phyloP scores from a whole-genome alignment of 2,329 filamentous ascomycete species.

The Plenodomus tracheiphilus region DNA sequence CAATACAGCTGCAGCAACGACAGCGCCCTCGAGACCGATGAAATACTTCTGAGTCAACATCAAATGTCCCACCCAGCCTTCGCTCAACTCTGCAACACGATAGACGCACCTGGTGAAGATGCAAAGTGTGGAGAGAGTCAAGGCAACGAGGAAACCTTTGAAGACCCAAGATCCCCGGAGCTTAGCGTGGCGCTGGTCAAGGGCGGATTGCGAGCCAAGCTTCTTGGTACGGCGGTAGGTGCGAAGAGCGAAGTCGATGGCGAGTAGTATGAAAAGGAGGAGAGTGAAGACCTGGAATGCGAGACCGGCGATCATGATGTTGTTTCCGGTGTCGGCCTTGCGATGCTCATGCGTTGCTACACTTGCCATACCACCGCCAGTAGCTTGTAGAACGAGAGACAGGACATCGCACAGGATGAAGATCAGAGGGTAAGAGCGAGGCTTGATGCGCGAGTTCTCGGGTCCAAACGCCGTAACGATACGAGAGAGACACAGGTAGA shows the following conservation, averaged over 20 bases:
- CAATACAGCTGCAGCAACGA: slow-evolving; percentile 38
- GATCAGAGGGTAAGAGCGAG: slow-evolving; percentile 53
- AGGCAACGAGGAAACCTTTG: slow-evolving; percentile 58
- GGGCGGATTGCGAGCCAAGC: slow-evolving; percentile 25
- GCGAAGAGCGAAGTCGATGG: slow-evolving; percentile 46
- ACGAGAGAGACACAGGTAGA: slow-evolving; percentile 64
- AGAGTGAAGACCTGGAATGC: slow-evolving; percentile 51
- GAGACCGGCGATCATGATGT: slow-evolving; percentile 53
- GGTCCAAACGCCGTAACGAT: slow-evolving; percentile 47
- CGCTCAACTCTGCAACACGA: slow-evolving; percentile 66
- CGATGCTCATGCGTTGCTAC: slow-evolving; percentile 34
- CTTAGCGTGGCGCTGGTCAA: slow-evolving; percentile 29
- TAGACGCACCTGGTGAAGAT: slow-evolving; percentile 69
- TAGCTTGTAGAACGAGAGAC: slow-evolving; percentile 51
- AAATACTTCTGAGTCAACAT: slow-evolving; percentile 52
- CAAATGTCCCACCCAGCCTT: slow-evolving; percentile 64
- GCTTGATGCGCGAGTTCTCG: slow-evolving; percentile 48
- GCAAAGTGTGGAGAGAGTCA: slow-evolving; percentile 61
- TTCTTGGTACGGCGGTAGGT: slow-evolving; percentile 23
- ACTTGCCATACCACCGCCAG: slow-evolving; percentile 49
- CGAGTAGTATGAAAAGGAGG: slow-evolving; percentile 47
- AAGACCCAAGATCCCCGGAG: slow-evolving; percentile 49
- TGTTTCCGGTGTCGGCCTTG: slow-evolving; percentile 44
- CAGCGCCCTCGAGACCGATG: slow-evolving; percentile 43
- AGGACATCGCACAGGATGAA: slow-evolving; percentile 56